Evolutionary conservation across 1,139 yeast species (phyloP), one percentile per base, ranked within the genome.

Genomic region (Nakaseomyces sp.): DNA sequence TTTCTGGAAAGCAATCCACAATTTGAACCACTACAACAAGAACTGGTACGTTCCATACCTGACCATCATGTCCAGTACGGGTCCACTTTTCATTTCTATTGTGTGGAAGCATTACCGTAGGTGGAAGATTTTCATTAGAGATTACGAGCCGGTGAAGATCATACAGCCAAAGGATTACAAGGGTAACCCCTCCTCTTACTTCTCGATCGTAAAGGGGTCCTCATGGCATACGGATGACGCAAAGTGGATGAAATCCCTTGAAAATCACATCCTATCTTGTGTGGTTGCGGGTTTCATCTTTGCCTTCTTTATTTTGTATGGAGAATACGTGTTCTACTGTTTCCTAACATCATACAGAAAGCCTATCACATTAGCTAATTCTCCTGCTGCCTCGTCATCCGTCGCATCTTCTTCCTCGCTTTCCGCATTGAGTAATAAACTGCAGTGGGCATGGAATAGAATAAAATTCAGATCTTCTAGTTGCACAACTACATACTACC

Each of bases 221-320:
- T 82, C 93, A 24, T 87, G 96, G 96, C 95, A 87, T 63, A 65
- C 79, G 57, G 86, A 81, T 54, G 96, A 86, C 64, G 95, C 95
- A 20, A 73, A 77, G 47, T 76, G 83, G 58, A 76, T 86, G 61
- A 78, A 83, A 57, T 68, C 77, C 9, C 68, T 86, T 66, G 85
- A 83, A 22, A 71, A 75, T 50, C 95, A 86, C 64, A 74, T 85
- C 50, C 71, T 77, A 9, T 65, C 81, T 41, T 81, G 88, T 17
- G 83, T 85, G 1, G 60, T 82, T 38, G 76, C 75, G 9, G 93
- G 94, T 0, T 79, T 82, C 50, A 50, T 73, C 16, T 59, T 81
- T 37, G 89, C 81, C 1, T 71, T 74, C 20, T 46, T 70, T 2
- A 57, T 86, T 12, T 70, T 85, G 45, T 76, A 70, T 51, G 57